Conservation (phyloP, 768 basidiomycete genomes). For the Termitomyces sp. region DNA sequence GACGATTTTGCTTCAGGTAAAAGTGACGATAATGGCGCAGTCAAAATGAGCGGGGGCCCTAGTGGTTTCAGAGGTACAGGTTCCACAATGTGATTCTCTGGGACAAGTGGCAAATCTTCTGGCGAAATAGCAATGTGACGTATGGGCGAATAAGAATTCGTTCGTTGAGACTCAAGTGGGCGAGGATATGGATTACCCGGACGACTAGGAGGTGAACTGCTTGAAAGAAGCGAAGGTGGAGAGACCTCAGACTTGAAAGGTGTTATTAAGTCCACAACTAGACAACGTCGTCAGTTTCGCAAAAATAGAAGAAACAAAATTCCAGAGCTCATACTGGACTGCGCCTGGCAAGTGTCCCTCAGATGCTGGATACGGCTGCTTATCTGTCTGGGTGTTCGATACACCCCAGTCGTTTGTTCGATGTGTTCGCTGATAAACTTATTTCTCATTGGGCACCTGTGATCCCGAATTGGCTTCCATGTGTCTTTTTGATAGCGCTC, state of each 20-base stretch:
- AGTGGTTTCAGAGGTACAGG: not conserved
- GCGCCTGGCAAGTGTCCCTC: slow-evolving; percentile 42
- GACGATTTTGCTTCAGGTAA: not conserved
- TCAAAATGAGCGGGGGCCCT: not conserved
- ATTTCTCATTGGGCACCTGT: slow-evolving; percentile 56
- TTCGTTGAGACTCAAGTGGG: not conserved
- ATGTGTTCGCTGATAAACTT: slow-evolving; percentile 59
- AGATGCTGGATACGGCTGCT: slow-evolving; percentile 54
- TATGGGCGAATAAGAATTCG: not conserved
- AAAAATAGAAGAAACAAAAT: not conserved
- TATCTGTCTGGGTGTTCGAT: slow-evolving; percentile 52
- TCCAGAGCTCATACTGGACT: not conserved
- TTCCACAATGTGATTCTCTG: not conserved
- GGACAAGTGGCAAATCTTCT: not conserved
- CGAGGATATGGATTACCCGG: slow-evolving; percentile 12
- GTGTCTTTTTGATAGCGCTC: slow-evolving; percentile 44
- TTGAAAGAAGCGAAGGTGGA: slow-evolving; percentile 4
- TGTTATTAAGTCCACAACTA: slow-evolving; percentile 19
- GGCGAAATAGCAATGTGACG: not conserved
- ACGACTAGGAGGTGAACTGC: slow-evolving; percentile 15
- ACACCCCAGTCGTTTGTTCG: slow-evolving; percentile 41
- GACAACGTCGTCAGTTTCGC: not conserved
- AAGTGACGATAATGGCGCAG: not conserved
- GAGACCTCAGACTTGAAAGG: not conserved
- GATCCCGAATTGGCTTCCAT: slow-evolving; percentile 39